These are phyloP conservation scores for Coemansia sp. DNA, from an alignment of 192 early-diverging fungal genomes.

Conservation along the genomic window DNA sequence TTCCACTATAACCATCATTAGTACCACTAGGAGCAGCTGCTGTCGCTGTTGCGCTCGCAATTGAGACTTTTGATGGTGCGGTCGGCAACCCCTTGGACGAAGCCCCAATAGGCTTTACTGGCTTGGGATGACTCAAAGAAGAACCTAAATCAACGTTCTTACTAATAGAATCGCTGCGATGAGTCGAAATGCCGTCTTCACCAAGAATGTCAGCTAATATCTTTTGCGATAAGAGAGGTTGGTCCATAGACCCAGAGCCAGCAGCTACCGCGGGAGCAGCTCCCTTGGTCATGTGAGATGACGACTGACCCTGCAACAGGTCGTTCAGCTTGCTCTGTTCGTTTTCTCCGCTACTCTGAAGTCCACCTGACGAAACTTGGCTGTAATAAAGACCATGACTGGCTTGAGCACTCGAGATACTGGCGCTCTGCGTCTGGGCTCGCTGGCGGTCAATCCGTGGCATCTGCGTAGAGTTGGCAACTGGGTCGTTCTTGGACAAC, in stretches of 20 bases:
- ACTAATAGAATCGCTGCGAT: background rate
- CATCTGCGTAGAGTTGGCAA: background rate
- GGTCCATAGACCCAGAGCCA: background rate
- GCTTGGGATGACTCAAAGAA: background rate
- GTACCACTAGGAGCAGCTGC: too few relatives aligned
- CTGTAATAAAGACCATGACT: background rate
- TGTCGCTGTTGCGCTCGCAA: too few relatives aligned
- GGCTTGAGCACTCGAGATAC: background rate
- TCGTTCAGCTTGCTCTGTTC: conserved; percentile 1
- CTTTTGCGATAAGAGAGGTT: conserved; percentile 26
- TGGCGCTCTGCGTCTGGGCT: conserved; percentile 11
- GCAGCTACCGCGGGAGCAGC: background rate
- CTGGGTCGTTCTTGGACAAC: background rate
- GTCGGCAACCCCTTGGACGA: background rate
- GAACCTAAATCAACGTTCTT: background rate
- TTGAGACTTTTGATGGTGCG: too few relatives aligned
- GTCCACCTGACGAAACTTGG: background rate
- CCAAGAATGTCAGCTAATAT: conserved; percentile 42
- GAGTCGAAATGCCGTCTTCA: conserved; percentile 12
- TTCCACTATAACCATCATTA: background rate
- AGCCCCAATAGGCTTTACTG: conserved; percentile 5
- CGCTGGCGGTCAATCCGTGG: conserved; percentile 8
- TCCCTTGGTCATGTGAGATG: background rate
- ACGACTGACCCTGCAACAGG: background rate
- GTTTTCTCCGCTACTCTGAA: background rate